phyloP scores from a whole-genome alignment of 1,284 basidiomycete genomes.

The Ustilago curta region DNA sequence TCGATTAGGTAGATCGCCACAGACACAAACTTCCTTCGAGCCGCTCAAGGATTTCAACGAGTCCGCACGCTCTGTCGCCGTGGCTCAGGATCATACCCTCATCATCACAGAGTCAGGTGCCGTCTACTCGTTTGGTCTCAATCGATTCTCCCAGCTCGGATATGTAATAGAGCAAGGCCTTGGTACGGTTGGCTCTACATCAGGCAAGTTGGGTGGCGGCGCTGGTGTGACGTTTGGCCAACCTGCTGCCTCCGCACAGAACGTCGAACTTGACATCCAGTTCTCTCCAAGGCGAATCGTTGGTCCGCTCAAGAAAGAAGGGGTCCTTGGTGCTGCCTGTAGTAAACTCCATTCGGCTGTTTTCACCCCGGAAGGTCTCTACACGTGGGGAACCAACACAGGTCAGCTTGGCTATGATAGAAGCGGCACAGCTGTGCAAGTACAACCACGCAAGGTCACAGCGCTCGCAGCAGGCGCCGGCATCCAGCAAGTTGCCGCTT shows the following conservation, averaged over 20 bases:
- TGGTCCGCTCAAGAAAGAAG: constrained; percentile 83
- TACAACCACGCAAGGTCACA: constrained; percentile 84
- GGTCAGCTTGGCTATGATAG: constrained; percentile 84
- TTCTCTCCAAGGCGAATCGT: constrained; percentile 80
- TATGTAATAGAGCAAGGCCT: constrained; percentile 79
- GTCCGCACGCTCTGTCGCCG: constrained; percentile 75
- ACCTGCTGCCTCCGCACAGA: constrained; percentile 15
- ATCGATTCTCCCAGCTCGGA: constrained; percentile 79
- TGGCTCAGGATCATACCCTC: constrained; percentile 94
- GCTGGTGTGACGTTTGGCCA: constrained; percentile 62
- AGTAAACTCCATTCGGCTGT: constrained; percentile 88
- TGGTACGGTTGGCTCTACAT: constrained; percentile 47
- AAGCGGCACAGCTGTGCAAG: constrained; percentile 79
- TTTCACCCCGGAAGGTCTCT: constrained; percentile 86
- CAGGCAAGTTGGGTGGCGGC: constrained; percentile 69
- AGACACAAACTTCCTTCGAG: constrained; percentile 81
- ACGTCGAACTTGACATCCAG: constrained; percentile 74
- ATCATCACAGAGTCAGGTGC: constrained; percentile 84
- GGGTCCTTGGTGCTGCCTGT: constrained; percentile 84
- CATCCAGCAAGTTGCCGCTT: constrained; percentile 68
- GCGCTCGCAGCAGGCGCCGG: constrained; percentile 65
- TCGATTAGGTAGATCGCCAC: constrained; percentile 78
- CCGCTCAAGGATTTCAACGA: constrained; percentile 76
- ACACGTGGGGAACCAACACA: constrained; percentile 94
- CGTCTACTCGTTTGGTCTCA: constrained; percentile 89